Percentiles rank a stretch among this genome's conserved stretches.
Conservation (phyloP, 2,329 filamentous ascomycete species). For the Aureobasidium sp. region DNA sequence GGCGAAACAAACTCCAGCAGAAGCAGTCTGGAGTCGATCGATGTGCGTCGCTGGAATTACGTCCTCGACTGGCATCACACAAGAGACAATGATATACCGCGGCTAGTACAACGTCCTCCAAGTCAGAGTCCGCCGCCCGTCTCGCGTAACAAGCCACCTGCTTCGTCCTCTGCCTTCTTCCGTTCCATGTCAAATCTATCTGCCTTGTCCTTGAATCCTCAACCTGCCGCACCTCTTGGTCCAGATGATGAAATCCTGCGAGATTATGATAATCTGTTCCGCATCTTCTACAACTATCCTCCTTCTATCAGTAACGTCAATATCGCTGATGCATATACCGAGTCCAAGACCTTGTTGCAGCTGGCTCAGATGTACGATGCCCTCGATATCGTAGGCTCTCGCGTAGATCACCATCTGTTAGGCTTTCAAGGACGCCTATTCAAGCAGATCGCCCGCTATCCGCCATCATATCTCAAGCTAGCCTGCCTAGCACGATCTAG, state of each 20-base stretch:
- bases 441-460: conserved; percentile 96
- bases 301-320: conserved; percentile 76
- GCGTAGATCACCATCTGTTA: conserved; percentile 87
- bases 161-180: conserved; percentile 65
- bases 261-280: conserved; percentile 92
- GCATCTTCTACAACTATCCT: conserved; percentile 90
- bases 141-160: conserved; percentile 53
- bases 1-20: background rate
- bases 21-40: conserved; percentile 1
- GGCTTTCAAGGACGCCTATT: conserved; percentile 86
- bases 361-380: conserved; percentile 95
- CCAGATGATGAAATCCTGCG: conserved; percentile 65
- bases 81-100: conserved; percentile 68
- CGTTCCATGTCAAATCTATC: conserved; percentile 78
- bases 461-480: conserved; percentile 81
- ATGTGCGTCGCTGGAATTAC: conserved; percentile 62
- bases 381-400: conserved; percentile 73
- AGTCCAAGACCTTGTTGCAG: conserved; percentile 82
- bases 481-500: conserved; percentile 78
- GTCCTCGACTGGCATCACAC: conserved; percentile 70
- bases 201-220: conserved; percentile 42
- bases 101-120: conserved; percentile 59
- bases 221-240: conserved; percentile 40
- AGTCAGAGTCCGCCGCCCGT: conserved; percentile 41
- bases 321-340: conserved; percentile 85